Base-by-base conservation (phyloP, 805 yeast species). In the Hanseniaspora mollemarum region DNA sequence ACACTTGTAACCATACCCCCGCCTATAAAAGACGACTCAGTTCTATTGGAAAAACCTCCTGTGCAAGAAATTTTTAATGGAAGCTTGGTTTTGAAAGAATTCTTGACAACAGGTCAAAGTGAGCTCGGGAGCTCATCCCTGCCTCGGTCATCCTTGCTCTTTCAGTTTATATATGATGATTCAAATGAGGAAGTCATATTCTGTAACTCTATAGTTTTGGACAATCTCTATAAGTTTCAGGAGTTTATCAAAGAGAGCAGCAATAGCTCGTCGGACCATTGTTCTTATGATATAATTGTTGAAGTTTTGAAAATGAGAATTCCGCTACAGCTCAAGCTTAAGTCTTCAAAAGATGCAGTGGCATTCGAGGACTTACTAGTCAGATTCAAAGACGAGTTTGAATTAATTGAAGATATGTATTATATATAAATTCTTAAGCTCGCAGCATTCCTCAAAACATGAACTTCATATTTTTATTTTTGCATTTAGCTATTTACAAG, bases 301-400 rank as follows among this genome's bases (percentile, higher is more conserved):
- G 51, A 48, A 16, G 43, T 48, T 18, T 32, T 48, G 40, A 52
- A 56, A 53, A 51, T 49, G 52, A 22, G 54, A 51, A 53, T 61
- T 21, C 55, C 60, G 24, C 45, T 61, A 43, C 60, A 58, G 43
- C 46, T 61, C 37, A 53, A 51, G 35, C 52, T 61, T 25, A 45
- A 44, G 22, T 55, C 56, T 36, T 32, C 46, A 9, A 29, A 19
- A 19, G 58, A 60, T 36, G 55, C 56, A 9, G 56, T 58, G 32
- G 51, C 50, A 15, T 56, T 61, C 36, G 54, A 54, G 25, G 65
- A 61, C 48, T 54, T 58, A 16, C 25, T 61, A n/a, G 59, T 60
- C 42, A 56, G 65, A 35, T 58, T 61, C 15, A 56, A 56, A 31
- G 65, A 61, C 43, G 63, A 60, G 50, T 60, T 57, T 45, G 63